phyloP scores from a whole-genome alignment of 257 asterid species.

The Solanum ossicruentum region DNA sequence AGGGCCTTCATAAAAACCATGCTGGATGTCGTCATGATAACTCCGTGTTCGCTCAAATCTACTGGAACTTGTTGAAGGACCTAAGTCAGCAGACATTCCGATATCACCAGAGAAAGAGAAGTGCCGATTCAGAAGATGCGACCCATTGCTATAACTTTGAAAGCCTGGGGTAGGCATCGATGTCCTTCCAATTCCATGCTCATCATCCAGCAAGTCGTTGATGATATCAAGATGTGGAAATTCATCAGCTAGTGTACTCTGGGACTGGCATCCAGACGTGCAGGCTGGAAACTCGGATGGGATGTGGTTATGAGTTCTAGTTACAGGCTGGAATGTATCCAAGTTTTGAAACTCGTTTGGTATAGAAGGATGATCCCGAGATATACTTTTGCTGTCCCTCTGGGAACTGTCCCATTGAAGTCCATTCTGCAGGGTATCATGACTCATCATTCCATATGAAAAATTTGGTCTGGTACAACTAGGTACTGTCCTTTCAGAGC shows the following conservation, averaged over 20 bases:
- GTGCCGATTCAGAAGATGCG: conserved; percentile 42
- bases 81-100: conserved; percentile 22
- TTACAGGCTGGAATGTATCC: conserved; percentile 23
- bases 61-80: conserved; percentile 32
- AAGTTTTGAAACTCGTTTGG: conserved; percentile 28
- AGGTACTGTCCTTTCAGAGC: conserved; percentile 40
- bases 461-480: conserved; percentile 23
- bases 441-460: conserved; percentile 49
- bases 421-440: conserved; percentile 33
- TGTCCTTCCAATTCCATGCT: conserved; percentile 36
- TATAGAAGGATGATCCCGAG: conserved; percentile 20
- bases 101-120: conserved; percentile 51
- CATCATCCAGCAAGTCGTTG: conserved; percentile 79
- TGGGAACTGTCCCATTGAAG: conserved; percentile 41
- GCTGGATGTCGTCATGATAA: conserved; percentile 42
- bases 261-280: conserved; percentile 52
- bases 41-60: conserved; percentile 45
- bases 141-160: conserved; percentile 31
- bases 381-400: conserved; percentile 28
- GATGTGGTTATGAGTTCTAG: conserved; percentile 40
- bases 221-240: conserved; percentile 64
- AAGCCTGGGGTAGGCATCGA: conserved; percentile 20
- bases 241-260: conserved; percentile 22
- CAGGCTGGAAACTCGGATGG: conserved; percentile 39
- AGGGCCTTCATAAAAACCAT: conserved; percentile 22